phyloP scores from a whole-genome alignment of 371 early-diverging fungal genomes.

The Phascolomyces articulosus region DNA sequence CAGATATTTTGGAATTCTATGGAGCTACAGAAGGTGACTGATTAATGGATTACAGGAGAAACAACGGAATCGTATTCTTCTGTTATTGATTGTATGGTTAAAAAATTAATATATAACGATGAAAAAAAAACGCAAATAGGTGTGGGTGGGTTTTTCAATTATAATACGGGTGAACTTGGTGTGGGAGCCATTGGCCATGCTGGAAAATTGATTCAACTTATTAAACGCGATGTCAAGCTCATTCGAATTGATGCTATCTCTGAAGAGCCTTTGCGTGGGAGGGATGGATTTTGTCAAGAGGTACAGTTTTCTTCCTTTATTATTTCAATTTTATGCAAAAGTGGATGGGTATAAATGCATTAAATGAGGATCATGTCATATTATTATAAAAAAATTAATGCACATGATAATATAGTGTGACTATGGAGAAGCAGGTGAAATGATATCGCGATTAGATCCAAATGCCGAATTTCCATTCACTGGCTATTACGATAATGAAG shows the following conservation, averaged over 20 bases:
- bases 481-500: constrained; percentile 46
- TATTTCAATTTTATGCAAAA: too few relatives aligned
- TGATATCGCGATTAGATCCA: constrained; percentile 41
- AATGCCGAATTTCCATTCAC: constrained; percentile 15
- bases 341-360: too few relatives aligned
- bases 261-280: constrained; percentile 29
- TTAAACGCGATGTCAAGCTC: constrained; percentile 14
- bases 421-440: constrained; percentile 25
- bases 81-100: too few relatives aligned
- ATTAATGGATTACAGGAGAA: too few relatives aligned
- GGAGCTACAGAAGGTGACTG: constrained; percentile 44
- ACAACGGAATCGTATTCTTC: too few relatives aligned
- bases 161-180: constrained; percentile 47
- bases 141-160: constrained; percentile 42
- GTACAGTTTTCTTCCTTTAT: too few relatives aligned
- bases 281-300: constrained; percentile 49
- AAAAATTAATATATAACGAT: too few relatives aligned
- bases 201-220: constrained; percentile 25
- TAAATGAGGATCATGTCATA: too few relatives aligned
- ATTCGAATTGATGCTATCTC: constrained; percentile 44
- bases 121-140: not conserved
- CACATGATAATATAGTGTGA: constrained; percentile 10
- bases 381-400: not conserved
- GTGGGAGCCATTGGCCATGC: constrained; percentile 57
- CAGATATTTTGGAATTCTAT: constrained; percentile 56